These are phyloP conservation scores for Colletotrichum liaoningense DNA, from an alignment of 2,329 filamentous ascomycete species.

Conservation along the genomic window DNA sequence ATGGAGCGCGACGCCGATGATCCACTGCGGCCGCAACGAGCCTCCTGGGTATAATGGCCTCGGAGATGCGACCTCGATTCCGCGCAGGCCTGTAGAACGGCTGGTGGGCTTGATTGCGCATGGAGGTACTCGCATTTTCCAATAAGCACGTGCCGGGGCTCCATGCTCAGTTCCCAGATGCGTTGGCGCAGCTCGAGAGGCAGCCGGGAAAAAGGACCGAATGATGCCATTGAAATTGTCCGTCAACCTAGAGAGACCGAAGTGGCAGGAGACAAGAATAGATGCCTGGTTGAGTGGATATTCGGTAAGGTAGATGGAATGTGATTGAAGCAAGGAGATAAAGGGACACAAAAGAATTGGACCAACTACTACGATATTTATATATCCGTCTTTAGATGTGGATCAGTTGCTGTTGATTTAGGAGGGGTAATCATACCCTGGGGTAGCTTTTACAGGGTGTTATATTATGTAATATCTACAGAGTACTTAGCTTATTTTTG, in stretches of 20 bases:
- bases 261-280: not conserved
- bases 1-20: constrained; percentile 17
- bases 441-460: no score
- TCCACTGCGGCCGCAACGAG: constrained; percentile 9
- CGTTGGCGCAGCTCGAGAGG: constrained; percentile 16
- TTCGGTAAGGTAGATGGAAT: no score
- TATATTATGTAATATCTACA: no score
- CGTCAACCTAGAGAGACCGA: not conserved
- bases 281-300: no score
- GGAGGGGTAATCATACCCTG: no score
- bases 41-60: constrained; percentile 2
- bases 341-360: no score
- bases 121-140: no score
- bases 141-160: not conserved
- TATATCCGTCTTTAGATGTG: no score
- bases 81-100: constrained; percentile 8
- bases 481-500: no score
- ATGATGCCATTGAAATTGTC: constrained; percentile 9
- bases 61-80: constrained; percentile 12
- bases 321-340: no score
- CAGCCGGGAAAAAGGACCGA: constrained; percentile 12
- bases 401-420: no score
- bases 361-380: no score
- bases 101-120: not conserved
- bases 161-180: constrained; percentile 13